phyloP scores from a whole-genome alignment of 2,329 filamentous ascomycete genomes.

The Leptosphaerulina australis region DNA sequence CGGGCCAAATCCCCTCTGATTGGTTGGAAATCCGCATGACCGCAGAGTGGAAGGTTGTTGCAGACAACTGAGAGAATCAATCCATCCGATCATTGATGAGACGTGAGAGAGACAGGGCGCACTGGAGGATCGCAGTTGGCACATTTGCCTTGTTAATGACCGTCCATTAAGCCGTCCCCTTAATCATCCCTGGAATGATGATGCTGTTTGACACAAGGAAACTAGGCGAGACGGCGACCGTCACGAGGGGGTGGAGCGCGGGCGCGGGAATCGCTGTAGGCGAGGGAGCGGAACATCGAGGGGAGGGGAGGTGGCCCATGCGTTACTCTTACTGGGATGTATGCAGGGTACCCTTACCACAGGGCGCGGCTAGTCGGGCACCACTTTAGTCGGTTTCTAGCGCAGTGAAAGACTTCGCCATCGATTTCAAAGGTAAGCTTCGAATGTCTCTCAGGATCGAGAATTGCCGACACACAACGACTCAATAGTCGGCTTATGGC shows the following conservation, averaged over 20 bases:
- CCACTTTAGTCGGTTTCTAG: slow-evolving; percentile 7
- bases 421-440: not conserved
- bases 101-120: not conserved
- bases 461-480: not conserved
- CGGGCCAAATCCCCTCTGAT: not conserved
- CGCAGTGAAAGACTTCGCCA: not conserved
- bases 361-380: not conserved
- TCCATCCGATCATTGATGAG: not conserved
- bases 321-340: not conserved
- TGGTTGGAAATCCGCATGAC: slow-evolving; percentile 1
- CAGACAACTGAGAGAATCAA: not conserved
- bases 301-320: not conserved
- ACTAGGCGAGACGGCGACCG: slow-evolving; percentile 13
- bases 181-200: not conserved
- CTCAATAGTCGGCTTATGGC: slow-evolving; percentile 3
- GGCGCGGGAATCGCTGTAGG: slow-evolving; percentile 3
- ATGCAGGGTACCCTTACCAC: not conserved
- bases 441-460: not conserved
- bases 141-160: not conserved
- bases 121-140: not conserved
- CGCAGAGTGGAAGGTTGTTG: not conserved
- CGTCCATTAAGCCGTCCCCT: too few relatives aligned
- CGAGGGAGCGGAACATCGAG: slow-evolving; percentile 4
- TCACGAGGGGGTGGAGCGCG: slow-evolving; percentile 18
- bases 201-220: not conserved